phyloP scores from a whole-genome alignment of 495 filamentous ascomycete genomes.

The Penicillium chermesinum region DNA sequence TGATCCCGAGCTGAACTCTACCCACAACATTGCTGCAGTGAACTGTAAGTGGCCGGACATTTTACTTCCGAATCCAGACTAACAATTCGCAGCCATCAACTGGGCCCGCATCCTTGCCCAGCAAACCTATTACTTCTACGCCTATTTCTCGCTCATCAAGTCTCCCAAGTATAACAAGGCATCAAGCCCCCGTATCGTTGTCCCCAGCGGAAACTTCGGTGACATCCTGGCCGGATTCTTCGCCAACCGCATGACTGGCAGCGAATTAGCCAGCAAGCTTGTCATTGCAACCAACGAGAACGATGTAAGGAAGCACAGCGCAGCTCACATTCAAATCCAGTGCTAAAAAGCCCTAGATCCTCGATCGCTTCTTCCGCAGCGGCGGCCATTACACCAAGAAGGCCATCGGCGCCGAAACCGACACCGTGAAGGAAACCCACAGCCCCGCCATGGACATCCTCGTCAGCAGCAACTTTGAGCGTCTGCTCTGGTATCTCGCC shows the following conservation, averaged over 20 bases:
- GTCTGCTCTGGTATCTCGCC: conserved; percentile 89
- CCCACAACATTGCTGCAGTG: conserved; percentile 18
- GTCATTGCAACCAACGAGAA: conserved; percentile 90
- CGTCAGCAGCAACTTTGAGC: conserved; percentile 92
- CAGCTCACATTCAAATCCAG: not conserved
- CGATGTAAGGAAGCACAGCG: conserved; percentile 37
- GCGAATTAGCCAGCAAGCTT: conserved; percentile 76
- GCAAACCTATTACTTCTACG: conserved; percentile 81
- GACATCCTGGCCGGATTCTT: conserved; percentile 92
- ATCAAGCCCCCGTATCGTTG: conserved; percentile 68
- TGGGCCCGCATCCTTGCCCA: conserved; percentile 88
- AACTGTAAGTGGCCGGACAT: conserved; percentile 6
- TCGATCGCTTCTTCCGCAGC: conserved; percentile 73
- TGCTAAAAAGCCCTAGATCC: conserved; percentile 39
- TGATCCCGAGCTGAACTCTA: conserved; percentile 71
- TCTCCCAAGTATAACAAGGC: conserved; percentile 44
- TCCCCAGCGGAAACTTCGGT: conserved; percentile 95
- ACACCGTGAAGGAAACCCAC: conserved; percentile 65
- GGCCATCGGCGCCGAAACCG: conserved; percentile 21
- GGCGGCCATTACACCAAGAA: conserved; percentile 74
- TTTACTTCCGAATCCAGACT: not conserved
- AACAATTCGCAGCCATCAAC: conserved; percentile 55
- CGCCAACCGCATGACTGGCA: conserved; percentile 68
- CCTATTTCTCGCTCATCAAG: conserved; percentile 73
- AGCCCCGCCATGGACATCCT: conserved; percentile 96